These are phyloP conservation scores for Oehlia diaphana DNA, from an alignment of 192 early-diverging fungal genomes.

Conservation along the genomic window DNA sequence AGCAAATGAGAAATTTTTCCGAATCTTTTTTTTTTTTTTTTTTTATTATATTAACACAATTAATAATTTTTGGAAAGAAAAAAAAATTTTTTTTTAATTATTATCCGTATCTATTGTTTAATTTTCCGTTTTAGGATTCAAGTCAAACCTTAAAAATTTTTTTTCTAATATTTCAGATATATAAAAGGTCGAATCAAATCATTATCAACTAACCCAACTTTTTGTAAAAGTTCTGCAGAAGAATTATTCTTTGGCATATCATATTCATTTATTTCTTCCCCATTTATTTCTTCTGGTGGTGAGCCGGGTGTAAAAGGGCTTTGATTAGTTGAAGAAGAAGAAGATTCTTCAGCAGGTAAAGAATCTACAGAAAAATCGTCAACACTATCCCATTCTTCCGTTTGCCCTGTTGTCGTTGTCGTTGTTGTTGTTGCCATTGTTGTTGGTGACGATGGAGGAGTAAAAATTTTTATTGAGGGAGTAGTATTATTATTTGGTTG, in stretches of 20 bases:
- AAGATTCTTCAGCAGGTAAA: conserved; percentile 20
- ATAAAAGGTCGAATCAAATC: not conserved
- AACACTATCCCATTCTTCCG: conserved; percentile 28
- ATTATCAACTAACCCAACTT: conserved; percentile 25
- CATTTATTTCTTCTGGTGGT: conserved; percentile 23
- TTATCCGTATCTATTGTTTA: not conserved
- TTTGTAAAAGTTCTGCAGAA: conserved; percentile 27
- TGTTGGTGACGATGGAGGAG: conserved; percentile 15
- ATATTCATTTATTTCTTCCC: conserved; percentile 20
- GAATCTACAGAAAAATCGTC: conserved; percentile 28
- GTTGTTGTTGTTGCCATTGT: not conserved
- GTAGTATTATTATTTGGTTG: not conserved
- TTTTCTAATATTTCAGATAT: not conserved
- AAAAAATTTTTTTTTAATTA: too few species aligned
- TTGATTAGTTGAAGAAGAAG: conserved; percentile 21
- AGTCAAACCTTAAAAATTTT: not conserved
- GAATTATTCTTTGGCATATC: not conserved
- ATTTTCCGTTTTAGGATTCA: conserved; percentile 1
- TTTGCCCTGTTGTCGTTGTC: not conserved
- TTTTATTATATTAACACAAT: not conserved
- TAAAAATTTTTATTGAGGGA: conserved; percentile 16
- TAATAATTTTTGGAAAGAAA: not conserved
- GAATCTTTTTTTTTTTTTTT: not conserved
- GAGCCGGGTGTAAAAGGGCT: conserved; percentile 22
- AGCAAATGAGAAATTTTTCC: too few species aligned